Percentiles rank a stretch among this genome's conserved stretches.
Conservation (phyloP, 768 basidiomycete genomes). For the Termitomyces heimii region DNA sequence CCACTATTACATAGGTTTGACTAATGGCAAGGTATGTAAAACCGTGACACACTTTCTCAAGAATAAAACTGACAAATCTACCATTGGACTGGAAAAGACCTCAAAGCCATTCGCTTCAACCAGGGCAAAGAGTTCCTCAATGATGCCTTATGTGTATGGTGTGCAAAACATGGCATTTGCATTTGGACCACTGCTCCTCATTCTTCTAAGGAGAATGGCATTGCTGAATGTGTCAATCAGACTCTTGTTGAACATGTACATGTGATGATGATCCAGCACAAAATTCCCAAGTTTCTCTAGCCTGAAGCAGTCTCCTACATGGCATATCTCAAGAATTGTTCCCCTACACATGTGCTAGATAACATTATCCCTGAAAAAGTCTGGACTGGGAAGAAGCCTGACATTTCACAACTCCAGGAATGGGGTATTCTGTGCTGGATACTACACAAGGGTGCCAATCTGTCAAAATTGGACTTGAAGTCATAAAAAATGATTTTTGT, state of each 20-base stretch:
- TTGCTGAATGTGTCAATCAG: not conserved
- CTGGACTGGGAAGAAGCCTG: not conserved
- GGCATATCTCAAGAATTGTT: not conserved
- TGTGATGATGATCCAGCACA: not conserved
- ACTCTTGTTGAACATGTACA: not conserved
- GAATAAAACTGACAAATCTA: not conserved
- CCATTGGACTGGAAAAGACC: not conserved
- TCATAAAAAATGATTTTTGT: not conserved
- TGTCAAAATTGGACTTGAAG: slow-evolving; percentile 3
- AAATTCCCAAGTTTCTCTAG: not conserved
- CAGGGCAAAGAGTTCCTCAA: not conserved
- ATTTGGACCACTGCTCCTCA: not conserved
- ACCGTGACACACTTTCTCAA: not conserved
- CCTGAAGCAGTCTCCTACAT: not conserved
- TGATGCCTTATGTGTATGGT: not conserved
- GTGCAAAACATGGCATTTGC: not conserved
- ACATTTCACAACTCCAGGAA: not conserved
- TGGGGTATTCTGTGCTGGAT: not conserved
- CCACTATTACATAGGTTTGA: not conserved
- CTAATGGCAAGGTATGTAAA: not conserved
- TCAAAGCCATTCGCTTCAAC: not conserved
- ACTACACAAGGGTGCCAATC: not conserved
- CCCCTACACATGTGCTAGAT: not conserved
- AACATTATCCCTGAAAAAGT: not conserved
- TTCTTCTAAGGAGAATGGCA: not conserved